Conservation (phyloP, 306 rosid species). For the Delonix regia region DNA sequence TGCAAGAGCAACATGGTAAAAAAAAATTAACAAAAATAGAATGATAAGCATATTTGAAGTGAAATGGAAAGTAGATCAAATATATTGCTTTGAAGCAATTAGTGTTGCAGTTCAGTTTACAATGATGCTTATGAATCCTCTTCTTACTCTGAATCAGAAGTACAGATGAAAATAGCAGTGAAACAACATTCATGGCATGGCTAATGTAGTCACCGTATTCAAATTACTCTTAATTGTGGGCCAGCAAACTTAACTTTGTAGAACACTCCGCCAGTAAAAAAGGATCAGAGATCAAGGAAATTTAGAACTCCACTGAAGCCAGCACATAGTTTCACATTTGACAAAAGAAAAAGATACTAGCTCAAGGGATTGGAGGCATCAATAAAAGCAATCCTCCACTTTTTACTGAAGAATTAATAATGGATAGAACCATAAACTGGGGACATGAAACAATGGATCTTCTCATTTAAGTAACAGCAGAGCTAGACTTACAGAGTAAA, state of each 20-base stretch:
- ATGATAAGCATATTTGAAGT: not conserved
- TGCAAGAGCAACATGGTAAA: slow-evolving; percentile 4
- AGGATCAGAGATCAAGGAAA: not conserved
- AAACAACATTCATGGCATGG: not conserved
- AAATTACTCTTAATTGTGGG: not conserved
- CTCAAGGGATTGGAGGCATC: not conserved
- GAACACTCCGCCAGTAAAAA: not conserved
- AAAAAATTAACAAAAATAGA: slow-evolving; percentile 14
- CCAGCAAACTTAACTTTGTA: no score
- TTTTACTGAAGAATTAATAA: not conserved
- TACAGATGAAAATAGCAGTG: not conserved
- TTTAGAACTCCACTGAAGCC: not conserved
- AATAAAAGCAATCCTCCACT: not conserved
- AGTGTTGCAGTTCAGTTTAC: not conserved
- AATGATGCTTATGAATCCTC: not conserved
- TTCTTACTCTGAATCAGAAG: not conserved
- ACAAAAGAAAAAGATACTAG: not conserved
- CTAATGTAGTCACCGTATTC: not conserved
- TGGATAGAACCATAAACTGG: not conserved
- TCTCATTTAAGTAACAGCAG: not conserved
- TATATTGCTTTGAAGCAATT: not conserved
- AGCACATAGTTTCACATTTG: not conserved
- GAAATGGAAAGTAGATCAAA: not conserved
- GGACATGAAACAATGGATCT: not conserved
- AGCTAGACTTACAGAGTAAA: not conserved